Evolutionary conservation across 164 flowering plant genomes (phyloP), one percentile per base, ranked within the genome.

Genomic region (Tetracentron sinense): DNA sequence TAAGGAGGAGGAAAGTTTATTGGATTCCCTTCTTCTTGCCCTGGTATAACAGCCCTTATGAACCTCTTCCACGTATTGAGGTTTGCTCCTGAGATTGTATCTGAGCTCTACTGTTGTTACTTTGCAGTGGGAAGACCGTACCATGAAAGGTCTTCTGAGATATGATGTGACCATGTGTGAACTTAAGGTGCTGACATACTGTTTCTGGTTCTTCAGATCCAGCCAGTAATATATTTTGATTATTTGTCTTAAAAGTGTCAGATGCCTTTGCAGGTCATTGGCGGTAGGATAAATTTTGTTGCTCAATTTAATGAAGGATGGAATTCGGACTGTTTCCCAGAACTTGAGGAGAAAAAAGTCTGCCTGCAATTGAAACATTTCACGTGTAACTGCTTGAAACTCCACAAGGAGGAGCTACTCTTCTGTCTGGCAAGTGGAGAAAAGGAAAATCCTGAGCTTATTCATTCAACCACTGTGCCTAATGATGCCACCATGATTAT

Each of bases 91-190:
- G 8, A 31, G 0, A 5, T 10, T 23, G 21, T 4, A 0, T 52
- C 10, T 58, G 20, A 42, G 10, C 20, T 14, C 23, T 58, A 23
- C 33, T 27, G 4, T 20, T 70, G 25, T 60, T 57, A 20, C 46
- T 52, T 68, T 61, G 26, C 68, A 77, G 78, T 77, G 78, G 75
- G 78, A 77, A 72, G 76, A 74, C n/a, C 47, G 57, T 38, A 53
- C 70, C n/a, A 60, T 68, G 74, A 77, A 63, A 52, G 78, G 75
- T 31, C 52, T 59, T 53, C 61, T 68, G 44, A 69, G 54, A 63
- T 77, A 77, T 72, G 81, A 77, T 53, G 74, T 72, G 58, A 77
- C 74, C 1, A 22, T 72, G 28, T 71, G 76, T 56, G 76, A 77
- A 64, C 62, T 69, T 25, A 77, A 72, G 81, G 81, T 77, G 51